Evolutionary conservation across 2,329 filamentous ascomycete species (phyloP).

Genomic region (Trichoderma atroviride): DNA sequence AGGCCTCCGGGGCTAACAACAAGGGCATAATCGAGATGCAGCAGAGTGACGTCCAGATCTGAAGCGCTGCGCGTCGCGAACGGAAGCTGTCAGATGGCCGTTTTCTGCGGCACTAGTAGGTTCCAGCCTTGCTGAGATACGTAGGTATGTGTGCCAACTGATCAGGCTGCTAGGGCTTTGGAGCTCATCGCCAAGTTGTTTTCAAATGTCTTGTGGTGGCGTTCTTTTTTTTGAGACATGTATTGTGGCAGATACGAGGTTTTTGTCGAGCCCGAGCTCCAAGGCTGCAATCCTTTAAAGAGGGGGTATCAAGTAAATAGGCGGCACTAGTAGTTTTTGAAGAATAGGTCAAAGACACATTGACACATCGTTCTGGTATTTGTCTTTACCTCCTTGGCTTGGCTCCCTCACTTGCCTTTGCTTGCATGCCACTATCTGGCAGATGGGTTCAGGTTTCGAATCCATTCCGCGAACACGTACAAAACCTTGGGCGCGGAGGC

Average conservation of each 20-base stretch:
- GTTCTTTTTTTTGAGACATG: neutral
- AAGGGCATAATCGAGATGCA: neutral
- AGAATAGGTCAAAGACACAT: neutral
- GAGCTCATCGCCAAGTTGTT: neutral
- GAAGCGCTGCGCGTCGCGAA: slow-evolving; percentile 16
- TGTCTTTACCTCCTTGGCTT: neutral
- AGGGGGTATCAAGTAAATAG: slow-evolving; percentile 8
- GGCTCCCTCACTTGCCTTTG: neutral
- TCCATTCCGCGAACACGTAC: neutral
- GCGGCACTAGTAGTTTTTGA: neutral
- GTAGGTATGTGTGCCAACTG: neutral
- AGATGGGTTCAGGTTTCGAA: neutral
- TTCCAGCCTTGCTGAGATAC: neutral
- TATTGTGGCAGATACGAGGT: slow-evolving; percentile 12
- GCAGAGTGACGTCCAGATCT: neutral
- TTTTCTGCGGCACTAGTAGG: slow-evolving; percentile 3
- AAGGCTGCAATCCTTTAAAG: neutral
- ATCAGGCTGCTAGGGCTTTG: neutral
- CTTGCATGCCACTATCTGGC: neutral
- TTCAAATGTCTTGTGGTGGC: neutral
- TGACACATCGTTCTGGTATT: neutral
- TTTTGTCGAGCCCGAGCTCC: neutral
- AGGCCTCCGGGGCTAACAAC: neutral
- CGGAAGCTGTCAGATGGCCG: slow-evolving; percentile 6
- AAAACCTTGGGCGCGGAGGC: neutral